These are phyloP conservation scores for Daedalea quercina DNA, from an alignment of 768 basidiomycete species.

Conservation along the genomic window DNA sequence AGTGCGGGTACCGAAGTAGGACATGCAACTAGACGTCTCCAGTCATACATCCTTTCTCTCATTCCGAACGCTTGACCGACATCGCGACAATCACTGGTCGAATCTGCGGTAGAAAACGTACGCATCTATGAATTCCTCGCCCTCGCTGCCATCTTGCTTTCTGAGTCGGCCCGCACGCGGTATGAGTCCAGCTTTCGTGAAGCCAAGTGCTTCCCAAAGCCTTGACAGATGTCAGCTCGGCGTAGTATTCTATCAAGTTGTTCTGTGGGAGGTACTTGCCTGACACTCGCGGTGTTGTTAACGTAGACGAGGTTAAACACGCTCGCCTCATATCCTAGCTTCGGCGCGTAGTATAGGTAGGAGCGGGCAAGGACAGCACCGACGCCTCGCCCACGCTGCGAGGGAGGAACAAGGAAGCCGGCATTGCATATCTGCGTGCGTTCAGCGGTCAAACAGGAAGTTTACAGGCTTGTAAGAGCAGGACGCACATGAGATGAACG, in stretches of 20 bases:
- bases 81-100: slow-evolving; percentile 15
- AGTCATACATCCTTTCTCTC: too few relatives aligned
- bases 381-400: slow-evolving; percentile 58
- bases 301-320: slow-evolving; percentile 92
- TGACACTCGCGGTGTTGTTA: slow-evolving; percentile 71
- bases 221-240: slow-evolving; percentile 31
- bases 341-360: slow-evolving; percentile 76
- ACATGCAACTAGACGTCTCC: too few relatives aligned
- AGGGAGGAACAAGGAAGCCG: slow-evolving; percentile 72
- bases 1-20: too few relatives aligned
- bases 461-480: not conserved
- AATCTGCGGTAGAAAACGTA: slow-evolving; percentile 82
- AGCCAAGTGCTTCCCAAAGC: slow-evolving; percentile 82
- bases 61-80: too few relatives aligned
- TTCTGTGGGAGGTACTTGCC: slow-evolving; percentile 30
- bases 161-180: slow-evolving; percentile 69
- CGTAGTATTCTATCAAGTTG: not conserved
- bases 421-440: slow-evolving; percentile 72
- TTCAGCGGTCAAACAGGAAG: not conserved
- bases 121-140: slow-evolving; percentile 88
- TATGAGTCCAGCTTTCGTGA: slow-evolving; percentile 72
- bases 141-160: slow-evolving; percentile 50
- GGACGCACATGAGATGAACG: slow-evolving; percentile 79
- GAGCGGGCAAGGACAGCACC: slow-evolving; percentile 70
- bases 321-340: slow-evolving; percentile 67